Evolutionary conservation across 192 early-diverging fungal genomes (phyloP).

Genomic region (Mortierella claussenii): DNA sequence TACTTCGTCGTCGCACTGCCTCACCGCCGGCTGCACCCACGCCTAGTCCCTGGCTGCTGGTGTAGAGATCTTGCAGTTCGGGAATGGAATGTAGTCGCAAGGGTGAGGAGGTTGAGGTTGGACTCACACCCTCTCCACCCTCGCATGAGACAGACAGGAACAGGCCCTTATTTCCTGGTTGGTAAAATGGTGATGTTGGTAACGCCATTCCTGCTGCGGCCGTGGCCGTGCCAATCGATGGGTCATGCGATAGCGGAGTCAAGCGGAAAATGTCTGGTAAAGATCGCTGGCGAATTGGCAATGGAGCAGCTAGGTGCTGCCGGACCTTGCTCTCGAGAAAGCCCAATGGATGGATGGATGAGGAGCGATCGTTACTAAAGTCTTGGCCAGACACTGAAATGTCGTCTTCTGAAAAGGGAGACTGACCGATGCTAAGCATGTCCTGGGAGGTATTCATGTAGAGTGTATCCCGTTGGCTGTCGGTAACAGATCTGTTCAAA

Average conservation of each 20-base stretch:
- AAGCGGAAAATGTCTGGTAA: conserved; percentile 55
- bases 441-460: conserved; percentile 3
- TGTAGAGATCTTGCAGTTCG: conserved; percentile 38
- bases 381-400: not conserved
- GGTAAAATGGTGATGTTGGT: conserved; percentile 46
- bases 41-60: not conserved
- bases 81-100: conserved; percentile 56
- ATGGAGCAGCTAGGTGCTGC: conserved; percentile 53
- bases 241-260: conserved; percentile 10
- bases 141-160: conserved; percentile 53
- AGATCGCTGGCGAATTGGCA: conserved; percentile 55
- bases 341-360: not conserved
- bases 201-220: conserved; percentile 28
- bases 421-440: not conserved
- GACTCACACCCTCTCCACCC: no score
- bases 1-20: conserved; percentile 4
- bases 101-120: conserved; percentile 33
- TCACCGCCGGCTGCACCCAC: not conserved
- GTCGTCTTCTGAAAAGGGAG: conserved; percentile 39
- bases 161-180: conserved; percentile 37
- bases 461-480: not conserved
- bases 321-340: conserved; percentile 10
- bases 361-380: not conserved
- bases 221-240: no score
- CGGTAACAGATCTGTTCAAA: conserved; percentile 3